These are phyloP conservation scores for Symbiodinium pilosum DNA, from an alignment of 73 alveolate genomes.

Conservation along the genomic window DNA sequence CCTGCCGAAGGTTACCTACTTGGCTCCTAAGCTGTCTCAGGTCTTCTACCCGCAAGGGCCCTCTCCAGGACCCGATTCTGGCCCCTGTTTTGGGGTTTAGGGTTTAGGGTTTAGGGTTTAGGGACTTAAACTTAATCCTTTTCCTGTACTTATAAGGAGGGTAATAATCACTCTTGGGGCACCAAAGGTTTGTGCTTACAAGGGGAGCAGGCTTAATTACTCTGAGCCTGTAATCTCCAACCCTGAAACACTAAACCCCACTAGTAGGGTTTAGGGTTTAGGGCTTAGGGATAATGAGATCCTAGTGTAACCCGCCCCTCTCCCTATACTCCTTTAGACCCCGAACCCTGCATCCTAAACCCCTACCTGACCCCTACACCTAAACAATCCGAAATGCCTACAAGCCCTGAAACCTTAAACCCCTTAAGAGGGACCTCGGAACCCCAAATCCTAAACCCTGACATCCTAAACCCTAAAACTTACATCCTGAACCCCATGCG, in stretches of 20 bases:
- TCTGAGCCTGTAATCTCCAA: neutral
- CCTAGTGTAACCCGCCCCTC: too few species aligned
- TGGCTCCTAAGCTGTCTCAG: too few species aligned
- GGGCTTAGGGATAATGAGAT: neutral
- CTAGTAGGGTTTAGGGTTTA: neutral
- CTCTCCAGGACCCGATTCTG: too few species aligned
- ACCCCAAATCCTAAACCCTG: neutral
- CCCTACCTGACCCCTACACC: neutral
- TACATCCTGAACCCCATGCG: neutral
- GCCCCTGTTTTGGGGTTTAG: too few species aligned
- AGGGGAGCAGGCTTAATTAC: neutral
- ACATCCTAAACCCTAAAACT: neutral
- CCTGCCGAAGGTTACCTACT: too few species aligned
- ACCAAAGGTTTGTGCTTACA: neutral
- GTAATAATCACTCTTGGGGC: neutral
- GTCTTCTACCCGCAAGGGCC: too few species aligned
- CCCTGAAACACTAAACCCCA: neutral
- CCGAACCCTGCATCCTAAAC: neutral
- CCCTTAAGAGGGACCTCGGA: neutral
- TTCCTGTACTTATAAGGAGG: too few species aligned
- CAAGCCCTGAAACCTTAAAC: neutral
- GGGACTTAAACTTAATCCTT: too few species aligned
- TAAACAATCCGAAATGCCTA: neutral
- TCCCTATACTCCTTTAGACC: too few species aligned
- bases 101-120: neutral